A percentile compares a stretch with the other conserved stretches of the same genome.
Conservation (phyloP, 2,329 filamentous ascomycete genomes). For the Colletotrichum graminicola region DNA sequence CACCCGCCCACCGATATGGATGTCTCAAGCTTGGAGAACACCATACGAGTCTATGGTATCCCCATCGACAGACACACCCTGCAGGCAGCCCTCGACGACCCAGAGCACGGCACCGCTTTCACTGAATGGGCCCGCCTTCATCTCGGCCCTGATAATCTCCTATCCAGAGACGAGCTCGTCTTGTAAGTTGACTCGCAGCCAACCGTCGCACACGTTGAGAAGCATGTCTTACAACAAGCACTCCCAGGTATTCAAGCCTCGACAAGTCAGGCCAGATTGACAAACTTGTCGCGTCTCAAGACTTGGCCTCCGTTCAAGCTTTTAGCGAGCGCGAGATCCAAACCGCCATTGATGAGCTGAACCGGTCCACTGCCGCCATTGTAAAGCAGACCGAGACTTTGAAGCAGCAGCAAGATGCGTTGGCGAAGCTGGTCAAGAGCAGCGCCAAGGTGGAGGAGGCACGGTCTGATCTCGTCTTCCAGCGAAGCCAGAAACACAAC, state of each 20-base stretch:
- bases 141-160: slow-evolving; percentile 63
- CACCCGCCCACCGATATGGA: slow-evolving; percentile 17
- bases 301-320: slow-evolving; percentile 62
- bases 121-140: slow-evolving; percentile 63
- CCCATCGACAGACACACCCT: slow-evolving; percentile 53
- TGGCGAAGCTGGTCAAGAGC: slow-evolving; percentile 65
- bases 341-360: slow-evolving; percentile 72
- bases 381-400: slow-evolving; percentile 73
- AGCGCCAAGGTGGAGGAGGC: slow-evolving; percentile 51
- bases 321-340: slow-evolving; percentile 71
- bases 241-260: slow-evolving; percentile 62
- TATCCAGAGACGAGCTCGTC: slow-evolving; percentile 66
- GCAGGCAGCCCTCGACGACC: slow-evolving; percentile 53
- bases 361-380: slow-evolving; percentile 73
- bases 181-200: slow-evolving; percentile 55
- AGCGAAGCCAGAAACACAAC: slow-evolving; percentile 54
- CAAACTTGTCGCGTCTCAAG: slow-evolving; percentile 57
- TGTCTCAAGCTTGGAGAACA: slow-evolving; percentile 38
- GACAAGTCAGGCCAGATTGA: slow-evolving; percentile 63
- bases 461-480: slow-evolving; percentile 52
- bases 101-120: slow-evolving; percentile 52
- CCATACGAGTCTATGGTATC: slow-evolving; percentile 50
- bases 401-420: slow-evolving; percentile 71
- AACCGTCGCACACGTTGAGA: neutral
- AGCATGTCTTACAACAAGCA: slow-evolving; percentile 38